phyloP scores from a whole-genome alignment of 1,284 basidiomycete genomes.

The Coniferiporia weirii region DNA sequence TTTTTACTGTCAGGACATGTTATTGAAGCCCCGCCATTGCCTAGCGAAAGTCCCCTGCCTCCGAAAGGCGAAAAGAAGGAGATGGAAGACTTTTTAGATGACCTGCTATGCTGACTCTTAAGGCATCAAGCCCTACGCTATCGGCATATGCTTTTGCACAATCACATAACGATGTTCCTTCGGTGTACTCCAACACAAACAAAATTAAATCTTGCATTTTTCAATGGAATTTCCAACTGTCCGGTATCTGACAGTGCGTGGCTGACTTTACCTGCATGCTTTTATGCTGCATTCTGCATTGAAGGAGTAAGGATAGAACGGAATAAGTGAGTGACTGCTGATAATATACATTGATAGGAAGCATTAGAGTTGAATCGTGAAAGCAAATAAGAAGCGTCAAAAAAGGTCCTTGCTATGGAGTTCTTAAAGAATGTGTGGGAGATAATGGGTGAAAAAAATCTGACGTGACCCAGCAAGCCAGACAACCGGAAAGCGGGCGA shows the following conservation, averaged over 20 bases:
- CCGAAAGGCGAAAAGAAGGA: constrained; percentile 47
- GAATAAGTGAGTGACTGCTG: not conserved
- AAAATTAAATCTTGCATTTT: too few relatives aligned
- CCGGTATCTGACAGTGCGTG: too few relatives aligned
- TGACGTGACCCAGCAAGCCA: not conserved
- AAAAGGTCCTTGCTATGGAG: too few relatives aligned
- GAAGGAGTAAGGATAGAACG: not conserved
- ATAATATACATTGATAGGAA: not conserved
- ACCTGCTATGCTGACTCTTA: constrained; percentile 33
- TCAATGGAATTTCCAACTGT: too few relatives aligned
- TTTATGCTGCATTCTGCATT: too few relatives aligned
- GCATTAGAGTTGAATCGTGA: not conserved
- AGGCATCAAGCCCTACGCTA: not conserved
- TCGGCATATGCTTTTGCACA: not conserved
- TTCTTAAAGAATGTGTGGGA: too few relatives aligned
- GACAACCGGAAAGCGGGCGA: not conserved
- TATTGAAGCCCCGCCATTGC: constrained; percentile 56
- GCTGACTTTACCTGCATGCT: too few relatives aligned
- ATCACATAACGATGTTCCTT: too few relatives aligned
- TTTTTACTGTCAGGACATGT: not conserved
- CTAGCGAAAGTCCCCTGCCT: constrained; percentile 26
- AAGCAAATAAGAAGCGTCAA: not conserved
- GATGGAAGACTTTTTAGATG: constrained; percentile 73
- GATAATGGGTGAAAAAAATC: too few relatives aligned
- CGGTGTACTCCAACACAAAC: too few relatives aligned